Evolutionary conservation across 2,329 filamentous ascomycete genomes (phyloP).

Genomic region (Colletotrichum karsti): DNA sequence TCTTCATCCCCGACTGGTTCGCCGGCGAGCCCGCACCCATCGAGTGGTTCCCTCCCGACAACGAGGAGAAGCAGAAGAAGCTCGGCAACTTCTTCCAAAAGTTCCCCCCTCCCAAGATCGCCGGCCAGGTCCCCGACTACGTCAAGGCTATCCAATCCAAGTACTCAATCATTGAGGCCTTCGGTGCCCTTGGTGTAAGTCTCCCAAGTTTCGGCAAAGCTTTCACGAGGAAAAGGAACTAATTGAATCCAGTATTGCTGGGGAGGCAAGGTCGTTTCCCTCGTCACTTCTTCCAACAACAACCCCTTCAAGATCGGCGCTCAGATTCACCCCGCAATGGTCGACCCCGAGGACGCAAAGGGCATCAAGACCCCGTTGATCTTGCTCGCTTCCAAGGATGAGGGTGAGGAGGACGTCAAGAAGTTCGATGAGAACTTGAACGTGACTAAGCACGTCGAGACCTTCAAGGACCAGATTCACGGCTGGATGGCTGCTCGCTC

Average conservation of each 20-base stretch:
- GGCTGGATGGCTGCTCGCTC: slow-evolving; percentile 78
- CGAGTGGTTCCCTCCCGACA: slow-evolving; percentile 70
- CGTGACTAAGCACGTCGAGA: slow-evolving; percentile 69
- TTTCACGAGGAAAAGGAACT: neutral
- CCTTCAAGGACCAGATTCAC: slow-evolving; percentile 73
- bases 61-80: slow-evolving; percentile 67
- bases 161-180: slow-evolving; percentile 64
- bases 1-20: slow-evolving; percentile 95
- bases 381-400: slow-evolving; percentile 73
- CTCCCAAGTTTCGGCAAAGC: neutral
- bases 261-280: slow-evolving; percentile 73
- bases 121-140: slow-evolving; percentile 61
- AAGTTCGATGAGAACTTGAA: slow-evolving; percentile 63
- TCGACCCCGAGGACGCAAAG: slow-evolving; percentile 68
- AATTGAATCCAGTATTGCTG: slow-evolving; percentile 64
- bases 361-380: slow-evolving; percentile 68
- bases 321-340: slow-evolving; percentile 68
- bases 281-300: slow-evolving; percentile 55
- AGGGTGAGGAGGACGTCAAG: slow-evolving; percentile 63
- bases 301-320: slow-evolving; percentile 66
- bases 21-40: slow-evolving; percentile 72
- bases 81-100: slow-evolving; percentile 67
- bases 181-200: slow-evolving; percentile 67
- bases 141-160: slow-evolving; percentile 60
- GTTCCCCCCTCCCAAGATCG: slow-evolving; percentile 56